A percentile compares a stretch with the other conserved stretches of the same genome.
Evolutionary conservation across 2,329 filamentous ascomycete genomes (phyloP).

Genomic region (Nannizziopsis barbatae): DNA sequence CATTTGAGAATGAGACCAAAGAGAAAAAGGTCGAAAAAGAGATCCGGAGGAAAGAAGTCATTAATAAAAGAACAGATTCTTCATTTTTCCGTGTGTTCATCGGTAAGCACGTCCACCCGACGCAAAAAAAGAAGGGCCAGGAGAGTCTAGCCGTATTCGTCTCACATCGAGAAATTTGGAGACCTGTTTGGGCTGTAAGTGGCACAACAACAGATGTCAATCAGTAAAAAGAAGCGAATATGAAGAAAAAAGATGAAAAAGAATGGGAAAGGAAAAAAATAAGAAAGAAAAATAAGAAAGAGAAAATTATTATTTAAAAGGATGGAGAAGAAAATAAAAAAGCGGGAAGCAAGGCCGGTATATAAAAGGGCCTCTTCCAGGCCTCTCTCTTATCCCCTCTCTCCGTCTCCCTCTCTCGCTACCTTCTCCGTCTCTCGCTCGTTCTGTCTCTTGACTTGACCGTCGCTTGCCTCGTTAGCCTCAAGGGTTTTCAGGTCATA

Average conservation of each 20-base stretch:
- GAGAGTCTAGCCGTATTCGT: background rate
- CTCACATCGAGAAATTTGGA: background rate
- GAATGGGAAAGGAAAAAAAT: background rate
- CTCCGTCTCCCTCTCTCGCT: too few species aligned
- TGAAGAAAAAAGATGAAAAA: background rate
- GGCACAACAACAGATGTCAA: background rate
- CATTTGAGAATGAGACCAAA: too few species aligned
- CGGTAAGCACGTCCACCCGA: too few species aligned
- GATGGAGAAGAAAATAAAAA: slow-evolving; percentile 9
- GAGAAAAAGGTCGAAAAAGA: background rate
- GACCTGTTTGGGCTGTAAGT: background rate
- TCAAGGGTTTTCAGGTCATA: too few species aligned
- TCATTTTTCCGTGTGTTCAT: background rate
- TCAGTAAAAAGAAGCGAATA: too few species aligned
- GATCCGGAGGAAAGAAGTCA: background rate
- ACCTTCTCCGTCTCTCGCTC: too few species aligned
- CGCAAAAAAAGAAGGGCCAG: background rate
- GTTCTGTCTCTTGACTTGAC: slow-evolving; percentile 8
- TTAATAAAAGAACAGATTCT: background rate
- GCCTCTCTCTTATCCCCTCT: too few species aligned
- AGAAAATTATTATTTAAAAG: slow-evolving; percentile 1
- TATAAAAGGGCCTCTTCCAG: slow-evolving; percentile 17
- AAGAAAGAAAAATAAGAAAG: background rate
- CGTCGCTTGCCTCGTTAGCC: slow-evolving; percentile 5
- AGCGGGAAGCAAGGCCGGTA: slow-evolving; percentile 3